Evolutionary conservation across 1,139 yeast genomes (phyloP), one percentile per base, ranked within the genome.

Genomic region (Yamadazyma friedrichii): DNA sequence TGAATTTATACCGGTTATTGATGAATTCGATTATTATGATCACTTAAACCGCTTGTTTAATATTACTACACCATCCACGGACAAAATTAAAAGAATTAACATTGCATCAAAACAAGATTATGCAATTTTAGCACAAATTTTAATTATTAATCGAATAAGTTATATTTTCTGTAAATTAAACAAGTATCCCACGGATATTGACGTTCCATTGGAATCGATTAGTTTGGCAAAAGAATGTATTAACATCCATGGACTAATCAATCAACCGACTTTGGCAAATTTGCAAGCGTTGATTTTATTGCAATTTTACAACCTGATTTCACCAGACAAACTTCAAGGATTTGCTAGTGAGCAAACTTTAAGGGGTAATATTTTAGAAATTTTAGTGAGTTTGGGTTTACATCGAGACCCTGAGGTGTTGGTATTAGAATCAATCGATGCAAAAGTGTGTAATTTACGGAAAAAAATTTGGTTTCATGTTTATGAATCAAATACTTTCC

Each of bases 371-470:
- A 53, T 80, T 35, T 55, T 76, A 2, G 79, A 76, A 45, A 65
- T 74, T 61, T 82, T 77, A 0, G 63, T 67, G 35, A 62, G 78
- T 0, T 58, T 78, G 32, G 83, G 83, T 0, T 48, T 79, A 12
- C 73, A 80, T 54, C 61, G 81, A 36, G 83, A 78, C 42, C 78
- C 76, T 2, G 53, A 48, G n/a, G 60, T 48, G 15, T 64, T 64
- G 29, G 39, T 41, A 11, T 60, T 59, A 8, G 64, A 55, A 8
- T 39, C 51, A 4, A 35, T 53, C 4, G 59, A 55, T 45, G 55
- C 58, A 33, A 53, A 58, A 31, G 43, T 56, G 11, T 60, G 66
- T 31, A 65, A 65, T 45, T 54, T 71, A 16, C 66, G 74, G 56
- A 63, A 84, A 49, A 78, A 77, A 47, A 63, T 79, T 64, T 68